Percentiles rank a stretch among this genome's conserved stretches.
Evolutionary conservation across 2,329 filamentous ascomycete species (phyloP).

Genomic region (Lomentospora prolificans): DNA sequence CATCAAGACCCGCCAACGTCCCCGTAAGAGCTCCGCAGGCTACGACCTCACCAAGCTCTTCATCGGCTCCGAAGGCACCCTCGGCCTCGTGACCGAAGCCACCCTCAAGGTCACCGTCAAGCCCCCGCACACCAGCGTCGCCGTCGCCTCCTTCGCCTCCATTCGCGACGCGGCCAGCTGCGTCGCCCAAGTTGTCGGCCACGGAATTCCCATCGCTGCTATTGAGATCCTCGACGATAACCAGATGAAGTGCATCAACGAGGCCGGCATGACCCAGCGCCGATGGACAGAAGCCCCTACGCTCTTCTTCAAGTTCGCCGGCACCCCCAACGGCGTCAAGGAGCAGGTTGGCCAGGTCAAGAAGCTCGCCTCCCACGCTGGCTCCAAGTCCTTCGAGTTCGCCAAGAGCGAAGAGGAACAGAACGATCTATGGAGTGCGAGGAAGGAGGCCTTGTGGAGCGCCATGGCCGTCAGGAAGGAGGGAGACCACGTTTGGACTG

Average conservation of each 20-base stretch:
- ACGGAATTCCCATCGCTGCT: constrained; percentile 79
- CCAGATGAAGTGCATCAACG: constrained; percentile 67
- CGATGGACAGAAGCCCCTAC: constrained; percentile 65
- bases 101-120: constrained; percentile 77
- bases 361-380: constrained; percentile 48
- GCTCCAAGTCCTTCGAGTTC: constrained; percentile 67
- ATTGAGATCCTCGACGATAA: constrained; percentile 88
- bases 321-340: constrained; percentile 60
- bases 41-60: constrained; percentile 88
- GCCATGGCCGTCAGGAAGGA: constrained; percentile 57
- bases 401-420: constrained; percentile 61
- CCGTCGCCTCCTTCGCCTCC: constrained; percentile 50
- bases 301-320: constrained; percentile 76
- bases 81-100: constrained; percentile 85
- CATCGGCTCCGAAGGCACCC: constrained; percentile 83
- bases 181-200: constrained; percentile 68
- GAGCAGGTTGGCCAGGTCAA: constrained; percentile 66
- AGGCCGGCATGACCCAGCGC: constrained; percentile 54
- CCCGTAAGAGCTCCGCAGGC: constrained; percentile 80
- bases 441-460: constrained; percentile 78
- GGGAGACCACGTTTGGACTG: constrained; percentile 73
- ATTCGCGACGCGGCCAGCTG: constrained; percentile 68
- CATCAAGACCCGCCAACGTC: constrained; percentile 80
- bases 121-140: constrained; percentile 71
- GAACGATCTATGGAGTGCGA: constrained; percentile 69